Conservation (phyloP, 169 alveolate species). For the Plasmodium coatneyi region DNA sequence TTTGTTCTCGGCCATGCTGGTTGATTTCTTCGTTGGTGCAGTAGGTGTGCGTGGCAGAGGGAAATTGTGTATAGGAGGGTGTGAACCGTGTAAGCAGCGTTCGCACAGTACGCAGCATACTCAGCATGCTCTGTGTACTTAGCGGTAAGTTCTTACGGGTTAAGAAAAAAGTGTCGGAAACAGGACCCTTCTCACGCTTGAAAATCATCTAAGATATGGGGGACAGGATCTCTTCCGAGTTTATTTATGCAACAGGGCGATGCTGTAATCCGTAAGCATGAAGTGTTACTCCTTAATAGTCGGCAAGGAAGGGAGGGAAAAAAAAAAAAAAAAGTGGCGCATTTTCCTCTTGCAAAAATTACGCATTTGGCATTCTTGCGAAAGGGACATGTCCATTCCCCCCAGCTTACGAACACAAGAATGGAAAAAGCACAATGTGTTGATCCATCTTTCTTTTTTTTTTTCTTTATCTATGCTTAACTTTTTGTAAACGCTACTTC, state of each 20-base stretch:
- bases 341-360: neutral
- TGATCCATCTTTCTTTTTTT: neutral
- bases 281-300: neutral
- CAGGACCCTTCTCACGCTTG: neutral
- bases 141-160: neutral
- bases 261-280: neutral
- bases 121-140: neutral
- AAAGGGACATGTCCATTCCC: neutral
- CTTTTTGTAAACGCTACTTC: neutral
- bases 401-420: neutral
- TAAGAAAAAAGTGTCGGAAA: neutral
- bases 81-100: neutral
- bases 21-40: neutral
- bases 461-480: neutral
- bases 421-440: neutral
- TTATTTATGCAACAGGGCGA: neutral
- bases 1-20: conserved; percentile 22
- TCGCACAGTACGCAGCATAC: neutral
- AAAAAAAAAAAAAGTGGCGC: neutral
- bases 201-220: neutral
- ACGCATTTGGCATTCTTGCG: neutral
- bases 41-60: neutral
- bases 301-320: neutral
- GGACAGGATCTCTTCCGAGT: neutral
- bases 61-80: neutral